A percentile compares a stretch with the other conserved stretches of the same genome.
Evolutionary conservation across 768 basidiomycete genomes (phyloP).

Genomic region (Obba rivulosa): DNA sequence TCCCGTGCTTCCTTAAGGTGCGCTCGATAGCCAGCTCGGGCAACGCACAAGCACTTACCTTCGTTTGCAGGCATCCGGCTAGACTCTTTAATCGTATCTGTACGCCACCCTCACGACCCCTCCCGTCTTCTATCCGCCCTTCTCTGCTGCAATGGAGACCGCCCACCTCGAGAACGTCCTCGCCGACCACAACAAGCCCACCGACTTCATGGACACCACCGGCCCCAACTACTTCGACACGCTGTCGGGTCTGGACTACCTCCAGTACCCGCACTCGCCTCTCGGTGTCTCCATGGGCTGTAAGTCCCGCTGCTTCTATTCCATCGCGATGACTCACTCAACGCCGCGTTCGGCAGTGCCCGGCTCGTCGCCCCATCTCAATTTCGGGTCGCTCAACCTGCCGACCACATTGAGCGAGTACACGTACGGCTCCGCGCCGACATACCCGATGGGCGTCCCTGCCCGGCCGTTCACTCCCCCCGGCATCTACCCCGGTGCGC

Average conservation of each 20-base stretch:
- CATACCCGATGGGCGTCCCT: constrained; percentile 48
- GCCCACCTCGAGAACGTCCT: constrained; percentile 40
- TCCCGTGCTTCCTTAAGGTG: too few species aligned
- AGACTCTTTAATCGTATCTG: constrained; percentile 19
- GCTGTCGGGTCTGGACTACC: constrained; percentile 47
- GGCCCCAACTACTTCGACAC: constrained; percentile 39
- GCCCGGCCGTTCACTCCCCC: constrained; percentile 68
- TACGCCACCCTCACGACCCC: constrained; percentile 13
- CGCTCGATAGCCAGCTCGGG: constrained; percentile 2
- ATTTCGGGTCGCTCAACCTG: constrained; percentile 59
- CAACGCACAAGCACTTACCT: not conserved
- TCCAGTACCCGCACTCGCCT: constrained; percentile 64
- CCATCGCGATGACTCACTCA: constrained; percentile 8
- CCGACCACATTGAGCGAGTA: constrained; percentile 54
- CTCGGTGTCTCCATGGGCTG: constrained; percentile 59
- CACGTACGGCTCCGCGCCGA: constrained; percentile 47
- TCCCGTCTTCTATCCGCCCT: constrained; percentile 11
- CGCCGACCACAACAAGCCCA: constrained; percentile 42
- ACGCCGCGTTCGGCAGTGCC: constrained; percentile 35
- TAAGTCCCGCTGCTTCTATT: constrained; percentile 32
- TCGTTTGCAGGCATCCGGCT: constrained; percentile 11
- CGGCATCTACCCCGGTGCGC: constrained; percentile 63
- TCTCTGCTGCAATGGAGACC: constrained; percentile 36
- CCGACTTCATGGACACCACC: constrained; percentile 44
- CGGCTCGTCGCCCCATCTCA: constrained; percentile 52